These are phyloP conservation scores for Thelonectria olida DNA, from an alignment of 2,329 filamentous ascomycete species.

Conservation along the genomic window DNA sequence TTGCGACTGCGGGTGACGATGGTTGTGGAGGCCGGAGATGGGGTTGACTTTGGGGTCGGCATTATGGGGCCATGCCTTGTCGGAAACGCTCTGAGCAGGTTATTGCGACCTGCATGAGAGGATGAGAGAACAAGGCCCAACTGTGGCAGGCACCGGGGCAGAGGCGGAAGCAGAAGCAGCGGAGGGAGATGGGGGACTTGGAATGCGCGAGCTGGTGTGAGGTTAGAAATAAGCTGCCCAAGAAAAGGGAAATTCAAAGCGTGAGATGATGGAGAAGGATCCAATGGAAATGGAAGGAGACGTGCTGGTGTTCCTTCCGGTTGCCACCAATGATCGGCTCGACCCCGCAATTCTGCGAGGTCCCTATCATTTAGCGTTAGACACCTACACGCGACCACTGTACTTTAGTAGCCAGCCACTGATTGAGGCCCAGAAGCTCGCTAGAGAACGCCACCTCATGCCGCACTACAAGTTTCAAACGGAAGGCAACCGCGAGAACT, in stretches of 20 bases:
- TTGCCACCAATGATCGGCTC: background rate
- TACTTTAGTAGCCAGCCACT: background rate
- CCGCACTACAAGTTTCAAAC: background rate
- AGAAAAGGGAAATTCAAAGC: slow-evolving; percentile 14
- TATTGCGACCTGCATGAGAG: background rate
- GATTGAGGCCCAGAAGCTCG: background rate
- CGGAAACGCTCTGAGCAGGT: background rate
- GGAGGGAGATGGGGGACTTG: background rate
- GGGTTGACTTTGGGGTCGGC: background rate
- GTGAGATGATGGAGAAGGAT: background rate
- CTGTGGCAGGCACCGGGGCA: background rate
- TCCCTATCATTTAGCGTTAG: background rate
- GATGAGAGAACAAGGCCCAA: background rate
- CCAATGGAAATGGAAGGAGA: background rate
- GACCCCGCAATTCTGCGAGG: background rate
- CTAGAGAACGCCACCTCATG: background rate
- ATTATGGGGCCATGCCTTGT: slow-evolving; percentile 2
- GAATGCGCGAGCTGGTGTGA: background rate
- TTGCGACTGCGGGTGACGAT: slow-evolving; percentile 16
- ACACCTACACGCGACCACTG: background rate
- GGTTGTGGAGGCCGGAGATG: background rate
- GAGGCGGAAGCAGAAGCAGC: background rate
- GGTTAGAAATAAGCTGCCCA: background rate
- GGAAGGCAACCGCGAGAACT: slow-evolving; percentile 16
- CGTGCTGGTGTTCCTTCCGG: background rate